Percentiles rank a stretch among this genome's conserved stretches.
phyloP scores from a whole-genome alignment of 306 rosid species.

The Acacia confusa region DNA sequence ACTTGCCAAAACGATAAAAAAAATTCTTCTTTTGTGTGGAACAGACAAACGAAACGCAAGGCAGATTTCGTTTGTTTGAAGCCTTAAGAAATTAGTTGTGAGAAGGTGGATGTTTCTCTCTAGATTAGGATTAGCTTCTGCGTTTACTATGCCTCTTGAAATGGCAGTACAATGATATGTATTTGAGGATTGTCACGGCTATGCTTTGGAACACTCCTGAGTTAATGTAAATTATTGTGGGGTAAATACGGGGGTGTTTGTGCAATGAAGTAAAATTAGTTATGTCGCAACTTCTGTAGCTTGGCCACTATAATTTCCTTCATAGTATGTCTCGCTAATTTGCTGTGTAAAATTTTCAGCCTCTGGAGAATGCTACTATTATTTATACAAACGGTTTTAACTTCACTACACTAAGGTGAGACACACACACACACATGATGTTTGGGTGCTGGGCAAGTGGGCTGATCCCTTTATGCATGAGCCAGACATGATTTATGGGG shows the following conservation, averaged over 20 bases:
- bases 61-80: conserved; percentile 37
- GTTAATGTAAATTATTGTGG: conserved; percentile 23
- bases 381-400: background rate
- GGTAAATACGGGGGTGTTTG: conserved; percentile 1
- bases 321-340: background rate
- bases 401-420: background rate
- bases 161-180: conserved; percentile 19
- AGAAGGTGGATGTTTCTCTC: conserved; percentile 37
- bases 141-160: background rate
- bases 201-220: background rate
- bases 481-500: background rate
- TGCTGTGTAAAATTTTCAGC: background rate
- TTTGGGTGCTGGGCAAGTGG: background rate
- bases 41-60: conserved; percentile 40
- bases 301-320: background rate
- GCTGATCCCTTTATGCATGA: background rate
- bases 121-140: conserved; percentile 32
- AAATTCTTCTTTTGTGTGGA: background rate
- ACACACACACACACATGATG: background rate
- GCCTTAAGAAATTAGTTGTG: conserved; percentile 38
- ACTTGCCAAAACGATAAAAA: background rate
- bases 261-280: background rate
- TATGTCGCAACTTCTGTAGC: background rate
- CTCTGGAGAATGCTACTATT: background rate
- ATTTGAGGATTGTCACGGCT: background rate